These are phyloP conservation scores for Aulographum hederae DNA, from an alignment of 2,329 filamentous ascomycete genomes.

Conservation along the genomic window DNA sequence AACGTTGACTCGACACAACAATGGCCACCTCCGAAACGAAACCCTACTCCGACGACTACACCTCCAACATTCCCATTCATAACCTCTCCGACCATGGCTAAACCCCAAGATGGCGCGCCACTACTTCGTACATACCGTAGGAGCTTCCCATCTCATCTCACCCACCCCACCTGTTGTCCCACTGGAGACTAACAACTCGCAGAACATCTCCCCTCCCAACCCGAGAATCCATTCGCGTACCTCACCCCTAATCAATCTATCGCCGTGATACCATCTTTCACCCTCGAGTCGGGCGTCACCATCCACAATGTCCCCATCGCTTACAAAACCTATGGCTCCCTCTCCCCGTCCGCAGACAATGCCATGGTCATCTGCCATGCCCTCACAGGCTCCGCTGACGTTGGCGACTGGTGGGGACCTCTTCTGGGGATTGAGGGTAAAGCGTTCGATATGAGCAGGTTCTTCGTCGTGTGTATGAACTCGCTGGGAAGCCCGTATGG, in stretches of 20 bases:
- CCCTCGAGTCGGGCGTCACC: constrained; percentile 77
- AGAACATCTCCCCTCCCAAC: no score
- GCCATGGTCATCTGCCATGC: constrained; percentile 61
- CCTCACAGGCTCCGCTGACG: constrained; percentile 69
- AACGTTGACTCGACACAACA: no score
- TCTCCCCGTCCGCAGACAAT: constrained; percentile 39
- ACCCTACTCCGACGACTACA: no score
- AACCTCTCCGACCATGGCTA: no score
- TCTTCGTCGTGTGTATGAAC: constrained; percentile 78
- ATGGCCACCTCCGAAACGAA: no score
- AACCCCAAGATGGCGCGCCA: no score
- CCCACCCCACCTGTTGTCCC: no score
- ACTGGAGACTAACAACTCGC: no score
- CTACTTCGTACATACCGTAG: no score
- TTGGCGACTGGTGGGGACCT: constrained; percentile 78
- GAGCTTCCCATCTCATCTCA: no score
- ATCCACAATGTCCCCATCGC: constrained; percentile 56
- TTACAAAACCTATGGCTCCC: constrained; percentile 42
- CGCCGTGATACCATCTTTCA: constrained; percentile 73
- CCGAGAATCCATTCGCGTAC: constrained; percentile 77
- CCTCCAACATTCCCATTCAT: no score
- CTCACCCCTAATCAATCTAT: constrained; percentile 81
- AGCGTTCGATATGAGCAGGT: constrained; percentile 64
- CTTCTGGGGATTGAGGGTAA: constrained; percentile 59
- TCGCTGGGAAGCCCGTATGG: constrained; percentile 73